A percentile compares a stretch with the other conserved stretches of the same genome.
These are phyloP conservation scores for Harringtonia lauricola DNA, from an alignment of 2,329 filamentous ascomycete genomes.

Conservation along the genomic window DNA sequence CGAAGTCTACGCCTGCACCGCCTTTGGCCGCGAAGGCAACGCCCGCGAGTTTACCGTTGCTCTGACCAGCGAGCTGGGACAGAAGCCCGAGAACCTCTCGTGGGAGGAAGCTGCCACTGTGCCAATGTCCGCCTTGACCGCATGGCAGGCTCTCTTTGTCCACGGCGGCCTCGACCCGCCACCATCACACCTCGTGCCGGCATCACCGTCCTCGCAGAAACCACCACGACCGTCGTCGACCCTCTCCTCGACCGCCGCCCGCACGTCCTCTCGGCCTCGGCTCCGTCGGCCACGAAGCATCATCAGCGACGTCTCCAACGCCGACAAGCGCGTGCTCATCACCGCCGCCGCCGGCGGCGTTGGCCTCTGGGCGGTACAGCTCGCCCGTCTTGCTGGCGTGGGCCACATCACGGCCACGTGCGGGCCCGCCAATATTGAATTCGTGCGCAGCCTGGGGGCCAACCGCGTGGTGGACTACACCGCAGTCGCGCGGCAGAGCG, in stretches of 20 bases:
- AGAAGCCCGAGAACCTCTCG: conserved; percentile 11
- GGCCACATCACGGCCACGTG: conserved; percentile 12
- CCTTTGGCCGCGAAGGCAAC: conserved; percentile 13
- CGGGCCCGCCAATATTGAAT: conserved; percentile 7
- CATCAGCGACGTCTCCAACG: conserved; percentile 3
- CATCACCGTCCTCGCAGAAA: not conserved
- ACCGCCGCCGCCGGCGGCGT: conserved; percentile 14
- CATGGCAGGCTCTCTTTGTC: conserved; percentile 16
- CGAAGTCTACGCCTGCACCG: conserved; percentile 18
- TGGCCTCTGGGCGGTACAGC: conserved; percentile 15
- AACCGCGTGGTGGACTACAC: conserved; percentile 12
- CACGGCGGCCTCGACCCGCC: conserved; percentile 9
- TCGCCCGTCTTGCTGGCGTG: conserved; percentile 13
- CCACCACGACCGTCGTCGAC: no score
- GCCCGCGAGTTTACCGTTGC: conserved; percentile 11
- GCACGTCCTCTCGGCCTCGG: not conserved
- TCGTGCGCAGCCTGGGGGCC: conserved; percentile 11
- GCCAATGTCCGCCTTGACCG: conserved; percentile 14
- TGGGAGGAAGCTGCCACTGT: conserved; percentile 16
- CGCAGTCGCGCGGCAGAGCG: not conserved
- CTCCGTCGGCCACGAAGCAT: not conserved
- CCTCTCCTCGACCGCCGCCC: not conserved
- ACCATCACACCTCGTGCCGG: not conserved
- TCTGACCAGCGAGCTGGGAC: conserved; percentile 10
- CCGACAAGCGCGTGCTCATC: conserved; percentile 13